Evolutionary conservation across 805 yeast species (phyloP).

Genomic region (Candida insectalens): DNA sequence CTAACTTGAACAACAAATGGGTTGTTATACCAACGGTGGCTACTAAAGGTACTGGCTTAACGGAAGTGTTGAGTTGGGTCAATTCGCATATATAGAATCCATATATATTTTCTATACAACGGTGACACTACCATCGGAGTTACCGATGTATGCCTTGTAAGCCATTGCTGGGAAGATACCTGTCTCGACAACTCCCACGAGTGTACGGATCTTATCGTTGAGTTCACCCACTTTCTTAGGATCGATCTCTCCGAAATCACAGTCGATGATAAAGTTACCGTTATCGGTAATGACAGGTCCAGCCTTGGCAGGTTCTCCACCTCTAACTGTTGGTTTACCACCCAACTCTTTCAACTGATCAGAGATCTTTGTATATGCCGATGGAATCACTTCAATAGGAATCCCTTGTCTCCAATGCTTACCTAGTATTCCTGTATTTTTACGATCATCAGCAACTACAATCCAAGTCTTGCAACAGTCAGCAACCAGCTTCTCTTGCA

Average conservation of each 20-base stretch:
- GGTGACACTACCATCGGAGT: constrained; percentile 50
- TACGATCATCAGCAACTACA: constrained; percentile 88
- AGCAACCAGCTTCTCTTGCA: constrained; percentile 94
- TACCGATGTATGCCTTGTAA: constrained; percentile 80
- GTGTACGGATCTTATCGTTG: constrained; percentile 55
- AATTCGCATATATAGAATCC: constrained; percentile 36
- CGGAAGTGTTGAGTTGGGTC: constrained; percentile 83
- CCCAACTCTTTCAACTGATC: constrained; percentile 55
- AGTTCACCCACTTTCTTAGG: constrained; percentile 33
- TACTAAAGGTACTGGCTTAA: constrained; percentile 79
- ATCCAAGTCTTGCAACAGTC: constrained; percentile 66
- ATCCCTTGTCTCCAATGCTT: constrained; percentile 80
- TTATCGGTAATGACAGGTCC: constrained; percentile 97
- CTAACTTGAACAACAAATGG: constrained; percentile 64
- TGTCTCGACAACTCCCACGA: constrained; percentile 94
- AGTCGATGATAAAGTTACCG: constrained; percentile 87
- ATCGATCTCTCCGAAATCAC: constrained; percentile 77
- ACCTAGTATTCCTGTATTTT: constrained; percentile 68
- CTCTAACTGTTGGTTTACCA: constrained; percentile 61
- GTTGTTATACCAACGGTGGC: constrained; percentile 90
- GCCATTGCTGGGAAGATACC: constrained; percentile 80
- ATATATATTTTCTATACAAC: constrained; percentile 6
- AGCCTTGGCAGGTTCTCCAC: constrained; percentile 87
- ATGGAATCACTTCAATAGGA: constrained; percentile 92
- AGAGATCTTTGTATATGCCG: constrained; percentile 69